These are phyloP conservation scores for Lyophyllum shimeji DNA, from an alignment of 768 basidiomycete genomes.

Conservation along the genomic window DNA sequence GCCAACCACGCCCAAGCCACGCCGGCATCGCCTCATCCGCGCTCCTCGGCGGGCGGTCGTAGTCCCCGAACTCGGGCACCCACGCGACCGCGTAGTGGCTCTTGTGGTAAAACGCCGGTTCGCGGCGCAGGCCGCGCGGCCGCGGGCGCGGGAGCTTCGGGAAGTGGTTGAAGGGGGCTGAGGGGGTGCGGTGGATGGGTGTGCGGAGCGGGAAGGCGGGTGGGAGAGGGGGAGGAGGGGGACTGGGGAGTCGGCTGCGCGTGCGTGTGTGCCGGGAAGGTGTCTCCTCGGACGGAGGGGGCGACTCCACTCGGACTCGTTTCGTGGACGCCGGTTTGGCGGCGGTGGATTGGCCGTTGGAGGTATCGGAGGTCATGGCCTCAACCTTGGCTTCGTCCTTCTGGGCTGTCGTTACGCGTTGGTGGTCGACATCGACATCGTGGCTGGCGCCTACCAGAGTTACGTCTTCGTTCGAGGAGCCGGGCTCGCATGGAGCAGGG, in stretches of 20 bases:
- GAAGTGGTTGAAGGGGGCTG: conserved; percentile 13
- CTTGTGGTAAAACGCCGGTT: conserved; percentile 12
- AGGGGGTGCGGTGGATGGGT: background rate
- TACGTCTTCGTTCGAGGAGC: background rate
- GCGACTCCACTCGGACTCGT: background rate
- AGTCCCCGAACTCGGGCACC: conserved; percentile 14
- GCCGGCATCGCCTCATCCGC: conserved; percentile 6
- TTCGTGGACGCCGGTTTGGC: background rate
- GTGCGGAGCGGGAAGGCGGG: no score
- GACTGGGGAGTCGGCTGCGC: background rate
- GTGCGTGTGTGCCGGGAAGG: background rate
- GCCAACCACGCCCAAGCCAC: background rate
- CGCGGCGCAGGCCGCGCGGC: conserved; percentile 12
- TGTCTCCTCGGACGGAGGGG: background rate
- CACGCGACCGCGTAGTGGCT: conserved; percentile 16
- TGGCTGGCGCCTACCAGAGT: background rate
- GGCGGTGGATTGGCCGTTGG: background rate
- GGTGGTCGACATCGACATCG: background rate
- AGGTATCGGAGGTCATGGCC: background rate
- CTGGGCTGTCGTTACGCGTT: no score
- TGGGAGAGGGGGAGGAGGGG: background rate
- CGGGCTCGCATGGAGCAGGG: background rate
- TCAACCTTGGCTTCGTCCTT: background rate
- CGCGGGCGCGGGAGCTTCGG: conserved; percentile 1
- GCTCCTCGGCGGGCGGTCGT: conserved; percentile 7